Base-by-base conservation (phyloP, 164 flowering plant species). In the Litsea cubeba region DNA sequence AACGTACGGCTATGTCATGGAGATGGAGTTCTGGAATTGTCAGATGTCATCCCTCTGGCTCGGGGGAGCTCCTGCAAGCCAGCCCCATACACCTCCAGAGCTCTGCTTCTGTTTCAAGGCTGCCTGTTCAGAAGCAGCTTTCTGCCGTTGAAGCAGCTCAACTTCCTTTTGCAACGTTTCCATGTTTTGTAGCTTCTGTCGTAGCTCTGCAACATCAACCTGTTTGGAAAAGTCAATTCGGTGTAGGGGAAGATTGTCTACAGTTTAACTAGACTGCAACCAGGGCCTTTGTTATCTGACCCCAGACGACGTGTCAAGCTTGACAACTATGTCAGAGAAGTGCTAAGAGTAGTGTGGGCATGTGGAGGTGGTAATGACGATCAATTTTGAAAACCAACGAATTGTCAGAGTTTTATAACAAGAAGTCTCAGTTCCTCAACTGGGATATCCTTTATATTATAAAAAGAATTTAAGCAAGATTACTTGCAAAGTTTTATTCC, bases 191-290 rank as follows among this genome's bases (percentile, higher is more conserved):
- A 92, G 83, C 85, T 96, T 96, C 75, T 94, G 98, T 62, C 94
- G 80, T 76, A 92, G 84, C 83, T 96, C 99, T 2, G 99, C 99
- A 76, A 96, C 92, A 68, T 94, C 98, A 74, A 96, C 99, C 99
- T 94, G 90, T 72, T 72, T 14, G 11, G 26, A 58, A 50, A 28
- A 51, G 69, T 25, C 0, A 1, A 22, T 63, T 25, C 14, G 0
- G 66, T 30, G 35, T 5, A 30, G 5, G 0, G 1, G 35, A 30
- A 30, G 35, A 30, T 30, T 30, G 35, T 30, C 35, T 30, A 30
- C 35, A 30, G 35, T 5, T 30, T 30, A 30, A 30, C 35, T 4
- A 30, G 35, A 30, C 35, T 30, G 35, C 35, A 0, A 30, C 35
- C 35, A 30, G 5, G 35, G 35, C 5, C 35, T 30, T 30, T 30